Base-by-base conservation (phyloP, 169 alveolate species). In the Plasmodium gaboni region DNA sequence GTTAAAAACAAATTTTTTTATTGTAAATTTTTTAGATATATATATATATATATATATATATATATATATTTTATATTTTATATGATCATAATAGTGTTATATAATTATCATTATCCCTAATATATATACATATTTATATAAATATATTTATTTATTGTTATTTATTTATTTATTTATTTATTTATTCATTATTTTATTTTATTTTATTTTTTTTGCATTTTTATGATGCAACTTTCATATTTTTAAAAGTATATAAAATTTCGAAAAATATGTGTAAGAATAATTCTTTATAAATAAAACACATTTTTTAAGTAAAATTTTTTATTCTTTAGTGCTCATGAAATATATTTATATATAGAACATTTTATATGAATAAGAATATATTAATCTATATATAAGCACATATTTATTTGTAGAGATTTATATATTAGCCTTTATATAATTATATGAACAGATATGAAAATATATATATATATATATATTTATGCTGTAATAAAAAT, bases 201-300 rank as follows among this genome's bases (percentile, higher is more conserved):
- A 60, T 74, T 74, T 74, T 74, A 60, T 74, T 74, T 61, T 61
- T 74, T 74, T 74, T 74, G 73, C 88, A 42, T 74, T 60, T 60
- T 59, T 60, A 60, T 74, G 59, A 60, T 74, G 88, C 61, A 74
- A 60, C 28, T 60, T 74, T 64, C 22, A 38, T 74, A 74, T 74
- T 59, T 74, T 74, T 17, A 74, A 59, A 74, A 74, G 73, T 57
- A 26, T 57, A 38, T 5, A 73, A 55, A 73, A 38, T 28, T 74
- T 74, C 38, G 59, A 60, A 64, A 59, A 60, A 60, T 74, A 73
- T 73, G 38, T 57, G 87, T 55, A 57, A 74, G 71, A 60, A 19
- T 24, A 32, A 24, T 74, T 13, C 15, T 44, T 28, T 44, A 19
- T 50, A 12, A 24, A 51, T 38, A 57, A 46, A 57, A 74, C 65